Evolutionary conservation across 2,329 filamentous ascomycete species (phyloP), one percentile per base, ranked within the genome.

Genomic region (Talaromyces pinophilus): DNA sequence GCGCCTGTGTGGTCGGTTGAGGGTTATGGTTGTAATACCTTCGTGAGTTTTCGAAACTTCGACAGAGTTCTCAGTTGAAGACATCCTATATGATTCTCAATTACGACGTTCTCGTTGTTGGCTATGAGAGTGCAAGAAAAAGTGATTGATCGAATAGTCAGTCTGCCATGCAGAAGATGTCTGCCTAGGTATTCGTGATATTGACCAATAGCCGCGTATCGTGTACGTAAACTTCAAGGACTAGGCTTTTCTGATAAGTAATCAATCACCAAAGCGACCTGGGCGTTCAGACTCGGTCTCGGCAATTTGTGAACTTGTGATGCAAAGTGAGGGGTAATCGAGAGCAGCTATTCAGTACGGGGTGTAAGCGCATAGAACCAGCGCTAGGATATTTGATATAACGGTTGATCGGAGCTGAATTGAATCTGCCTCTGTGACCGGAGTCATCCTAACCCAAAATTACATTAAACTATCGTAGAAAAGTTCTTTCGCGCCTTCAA

Each of bases 1-100:
- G 62, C 81, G 80, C 28, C 80, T 77, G 13, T 81, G 73, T 0
- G 78, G 77, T n/a, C 85, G 81, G 72, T 84, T 82, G 69, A 87
- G 81, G n/a, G 82, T 80, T 65, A 87, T 84, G n/a, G 79, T 83
- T 0, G 84, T 84, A 70, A 87, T 84, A 57, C 84, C 84, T 17
- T 70, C 68, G 5, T 30, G 6, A 22, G 57, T 60, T 46, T 60
- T 60, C 11, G 57, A n/a, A 10, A 60, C 10, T 46, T 60, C 22
- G 38, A 60, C 57, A 5, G 57, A n/a, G 57, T 44, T 46, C 13
- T 60, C 38, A 10, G 3, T 40, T n/a, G 57, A 46, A 4, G 57
- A 46, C 57, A 60, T 60, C 6, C 1, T 44, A 11, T 22, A 38
- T 15, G 1, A 7, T 57, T 15, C 7, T 25, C 2, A 5, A n/a